Percentiles rank a stretch among this genome's conserved stretches.
These are phyloP conservation scores for Xylaria polymorpha DNA, from an alignment of 2,329 filamentous ascomycete genomes.

Conservation along the genomic window DNA sequence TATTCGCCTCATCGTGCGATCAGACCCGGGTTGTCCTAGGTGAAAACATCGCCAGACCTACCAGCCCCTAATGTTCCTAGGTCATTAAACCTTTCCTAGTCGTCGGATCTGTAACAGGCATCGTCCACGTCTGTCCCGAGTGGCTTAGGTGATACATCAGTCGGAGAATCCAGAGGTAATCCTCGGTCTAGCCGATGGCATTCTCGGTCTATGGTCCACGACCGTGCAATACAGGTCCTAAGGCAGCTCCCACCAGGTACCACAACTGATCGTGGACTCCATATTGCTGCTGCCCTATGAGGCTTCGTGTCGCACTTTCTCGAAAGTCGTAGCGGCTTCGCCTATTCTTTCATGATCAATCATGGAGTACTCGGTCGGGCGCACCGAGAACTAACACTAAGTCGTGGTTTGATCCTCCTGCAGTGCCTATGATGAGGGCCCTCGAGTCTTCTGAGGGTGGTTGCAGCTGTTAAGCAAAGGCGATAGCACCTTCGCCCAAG, in stretches of 20 bases:
- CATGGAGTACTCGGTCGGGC: neutral
- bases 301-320: no score
- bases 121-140: neutral
- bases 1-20: constrained; percentile 1
- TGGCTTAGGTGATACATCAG: neutral
- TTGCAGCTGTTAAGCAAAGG: constrained; percentile 33
- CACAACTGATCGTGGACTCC: neutral
- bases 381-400: neutral
- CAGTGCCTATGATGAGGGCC: constrained; percentile 37
- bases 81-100: neutral
- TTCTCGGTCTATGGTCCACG: neutral
- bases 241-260: neutral
- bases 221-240: neutral
- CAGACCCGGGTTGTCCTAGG: constrained; percentile 1
- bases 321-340: neutral
- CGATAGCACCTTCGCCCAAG: constrained; percentile 12
- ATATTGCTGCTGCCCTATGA: neutral
- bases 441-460: constrained; percentile 33
- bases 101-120: no score
- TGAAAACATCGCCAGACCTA: neutral
- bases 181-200: neutral
- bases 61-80: neutral
- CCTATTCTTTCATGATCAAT: neutral
- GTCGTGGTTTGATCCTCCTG: constrained; percentile 39
- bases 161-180: neutral